A percentile compares a stretch with the other conserved stretches of the same genome.
Conservation (phyloP, 768 basidiomycete genomes). For the Boletus sensibilis region DNA sequence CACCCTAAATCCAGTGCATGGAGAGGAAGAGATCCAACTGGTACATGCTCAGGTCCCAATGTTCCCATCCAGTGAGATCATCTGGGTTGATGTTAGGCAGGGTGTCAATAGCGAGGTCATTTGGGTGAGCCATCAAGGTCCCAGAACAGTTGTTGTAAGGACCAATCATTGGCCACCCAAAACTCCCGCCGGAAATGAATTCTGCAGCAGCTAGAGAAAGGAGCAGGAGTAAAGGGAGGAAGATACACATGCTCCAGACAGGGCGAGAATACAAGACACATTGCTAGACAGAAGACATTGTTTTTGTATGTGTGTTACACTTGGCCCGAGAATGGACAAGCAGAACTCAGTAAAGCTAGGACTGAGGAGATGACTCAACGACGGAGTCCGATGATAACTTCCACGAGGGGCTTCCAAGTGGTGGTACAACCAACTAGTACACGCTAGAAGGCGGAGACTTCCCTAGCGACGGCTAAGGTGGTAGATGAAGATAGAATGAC, state of each 20-base stretch:
- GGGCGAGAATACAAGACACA: background rate
- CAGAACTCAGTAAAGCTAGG: too few relatives aligned
- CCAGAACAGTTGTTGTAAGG: constrained; percentile 20
- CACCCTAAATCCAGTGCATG: constrained; percentile 14
- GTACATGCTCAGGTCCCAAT: constrained; percentile 13
- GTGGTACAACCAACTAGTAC: too few relatives aligned
- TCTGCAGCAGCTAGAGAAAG: background rate
- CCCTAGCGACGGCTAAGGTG: too few relatives aligned
- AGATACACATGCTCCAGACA: background rate
- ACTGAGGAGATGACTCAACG: too few relatives aligned
- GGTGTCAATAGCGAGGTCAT: constrained; percentile 10
- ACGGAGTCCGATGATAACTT: too few relatives aligned
- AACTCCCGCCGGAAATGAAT: background rate
- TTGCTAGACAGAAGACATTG: too few relatives aligned
- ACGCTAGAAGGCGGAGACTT: too few relatives aligned
- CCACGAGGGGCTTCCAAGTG: too few relatives aligned
- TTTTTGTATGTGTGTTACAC: too few relatives aligned
- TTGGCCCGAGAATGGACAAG: too few relatives aligned
- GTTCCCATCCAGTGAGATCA: constrained; percentile 3
- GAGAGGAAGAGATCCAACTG: constrained; percentile 12
- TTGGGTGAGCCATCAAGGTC: constrained; percentile 1
- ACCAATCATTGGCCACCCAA: constrained; percentile 1
- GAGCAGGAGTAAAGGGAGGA: background rate
- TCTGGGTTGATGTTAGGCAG: constrained; percentile 12
- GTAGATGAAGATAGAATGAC: too few relatives aligned